Percentiles rank a stretch among this genome's conserved stretches.
Conservation (phyloP, 192 early-diverging fungal genomes). For the Chytriomyces sp. region DNA sequence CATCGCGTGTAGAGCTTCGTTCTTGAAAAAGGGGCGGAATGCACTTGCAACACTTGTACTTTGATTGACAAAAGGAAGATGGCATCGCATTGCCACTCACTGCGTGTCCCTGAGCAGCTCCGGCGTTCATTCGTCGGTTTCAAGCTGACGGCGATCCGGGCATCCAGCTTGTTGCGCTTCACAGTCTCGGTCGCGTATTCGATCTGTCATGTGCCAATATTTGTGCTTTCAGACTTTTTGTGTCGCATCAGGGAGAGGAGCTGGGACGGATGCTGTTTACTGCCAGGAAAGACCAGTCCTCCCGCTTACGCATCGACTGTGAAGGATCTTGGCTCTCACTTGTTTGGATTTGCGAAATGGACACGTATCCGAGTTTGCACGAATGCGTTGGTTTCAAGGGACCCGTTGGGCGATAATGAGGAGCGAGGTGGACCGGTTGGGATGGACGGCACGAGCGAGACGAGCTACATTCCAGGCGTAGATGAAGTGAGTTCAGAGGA, state of each 20-base stretch:
- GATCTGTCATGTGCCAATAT: constrained; percentile 69
- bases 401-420: background rate
- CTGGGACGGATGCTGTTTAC: constrained; percentile 30
- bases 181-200: constrained; percentile 70
- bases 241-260: background rate
- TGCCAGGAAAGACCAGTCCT: constrained; percentile 71
- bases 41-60: constrained; percentile 78
- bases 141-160: constrained; percentile 56
- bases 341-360: constrained; percentile 49
- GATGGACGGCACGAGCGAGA: constrained; percentile 69
- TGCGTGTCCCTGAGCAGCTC: constrained; percentile 14
- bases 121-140: constrained; percentile 18
- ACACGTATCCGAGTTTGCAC: constrained; percentile 69
- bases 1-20: constrained; percentile 55
- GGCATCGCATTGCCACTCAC: background rate
- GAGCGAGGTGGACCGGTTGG: background rate
- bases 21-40: constrained; percentile 87
- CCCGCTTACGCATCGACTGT: background rate
- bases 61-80: background rate
- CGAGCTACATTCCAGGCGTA: constrained; percentile 67
- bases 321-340: background rate
- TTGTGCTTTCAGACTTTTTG: constrained; percentile 28
- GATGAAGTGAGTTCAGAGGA: constrained; percentile 67
- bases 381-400: background rate
- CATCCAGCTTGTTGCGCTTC: constrained; percentile 57